phyloP scores from a whole-genome alignment of 768 basidiomycete species.

The Macrolepiota fuliginosa region DNA sequence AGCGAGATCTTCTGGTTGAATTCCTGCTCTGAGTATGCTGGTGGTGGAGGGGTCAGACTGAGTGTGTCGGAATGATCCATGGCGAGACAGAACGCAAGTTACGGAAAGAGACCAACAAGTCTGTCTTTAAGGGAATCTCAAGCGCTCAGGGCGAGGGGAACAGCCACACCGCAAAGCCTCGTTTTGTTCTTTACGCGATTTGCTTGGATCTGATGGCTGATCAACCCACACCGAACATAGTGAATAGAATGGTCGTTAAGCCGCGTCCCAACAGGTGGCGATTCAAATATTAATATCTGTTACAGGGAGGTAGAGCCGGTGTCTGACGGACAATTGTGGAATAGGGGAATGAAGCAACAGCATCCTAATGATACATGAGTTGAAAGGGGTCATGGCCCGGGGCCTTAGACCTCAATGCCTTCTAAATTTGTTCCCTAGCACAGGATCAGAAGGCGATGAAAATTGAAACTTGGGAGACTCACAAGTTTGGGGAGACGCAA shows the following conservation, averaged over 20 bases:
- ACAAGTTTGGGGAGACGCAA: constrained; percentile 79
- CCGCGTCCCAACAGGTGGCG: neutral
- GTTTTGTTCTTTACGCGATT: neutral
- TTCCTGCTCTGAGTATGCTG: constrained; percentile 45
- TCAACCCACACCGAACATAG: neutral
- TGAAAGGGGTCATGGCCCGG: neutral
- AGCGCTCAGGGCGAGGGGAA: neutral
- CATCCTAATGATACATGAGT: constrained; percentile 2
- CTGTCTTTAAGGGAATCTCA: neutral
- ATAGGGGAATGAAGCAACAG: neutral
- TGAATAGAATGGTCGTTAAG: neutral
- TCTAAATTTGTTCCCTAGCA: constrained; percentile 80
- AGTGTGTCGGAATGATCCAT: constrained; percentile 16
- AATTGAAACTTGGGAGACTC: constrained; percentile 22
- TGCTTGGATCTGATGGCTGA: neutral
- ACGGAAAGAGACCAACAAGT: neutral
- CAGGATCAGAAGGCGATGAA: neutral
- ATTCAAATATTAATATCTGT: neutral
- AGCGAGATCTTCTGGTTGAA: constrained; percentile 53
- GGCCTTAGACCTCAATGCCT: constrained; percentile 70
- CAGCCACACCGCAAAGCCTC: constrained; percentile 7
- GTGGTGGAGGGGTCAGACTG: constrained; percentile 33
- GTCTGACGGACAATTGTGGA: neutral
- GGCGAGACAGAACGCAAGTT: neutral
- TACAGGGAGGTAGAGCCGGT: neutral